Conservation (phyloP, 2,329 filamentous ascomycete genomes). For the Biscogniauxia marginata region DNA sequence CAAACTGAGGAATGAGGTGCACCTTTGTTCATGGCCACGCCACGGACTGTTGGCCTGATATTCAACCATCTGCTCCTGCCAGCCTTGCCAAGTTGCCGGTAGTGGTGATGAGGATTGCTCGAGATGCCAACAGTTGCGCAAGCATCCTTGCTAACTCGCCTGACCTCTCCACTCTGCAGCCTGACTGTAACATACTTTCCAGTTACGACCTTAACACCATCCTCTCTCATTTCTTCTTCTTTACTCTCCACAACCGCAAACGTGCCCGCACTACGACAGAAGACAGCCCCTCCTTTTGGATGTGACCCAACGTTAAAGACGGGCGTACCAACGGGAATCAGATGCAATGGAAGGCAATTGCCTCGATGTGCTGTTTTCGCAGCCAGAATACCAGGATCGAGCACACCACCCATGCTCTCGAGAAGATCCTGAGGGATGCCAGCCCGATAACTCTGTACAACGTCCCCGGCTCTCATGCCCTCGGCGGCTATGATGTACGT, state of each 20-base stretch:
- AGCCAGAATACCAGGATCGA: slow-evolving; percentile 94
- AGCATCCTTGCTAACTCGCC: slow-evolving; percentile 85
- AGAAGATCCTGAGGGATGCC: slow-evolving; percentile 87
- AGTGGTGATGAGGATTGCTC: slow-evolving; percentile 91
- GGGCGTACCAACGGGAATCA: slow-evolving; percentile 92
- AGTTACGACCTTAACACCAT: slow-evolving; percentile 60
- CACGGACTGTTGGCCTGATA: slow-evolving; percentile 91
- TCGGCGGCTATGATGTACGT: slow-evolving; percentile 96
- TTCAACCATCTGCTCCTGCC: slow-evolving; percentile 91
- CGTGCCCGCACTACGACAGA: slow-evolving; percentile 93
- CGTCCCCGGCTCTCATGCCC: slow-evolving; percentile 86
- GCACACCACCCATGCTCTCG: slow-evolving; percentile 84
- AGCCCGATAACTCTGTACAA: slow-evolving; percentile 85
- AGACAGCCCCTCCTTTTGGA: slow-evolving; percentile 73
- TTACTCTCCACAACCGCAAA: slow-evolving; percentile 87
- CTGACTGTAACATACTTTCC: slow-evolving; percentile 80
- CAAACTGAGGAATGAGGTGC: slow-evolving; percentile 31
- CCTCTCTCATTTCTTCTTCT: slow-evolving; percentile 68
- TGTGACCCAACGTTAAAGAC: slow-evolving; percentile 86
- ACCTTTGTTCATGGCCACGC: slow-evolving; percentile 98
- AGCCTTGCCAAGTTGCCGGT: slow-evolving; percentile 89
- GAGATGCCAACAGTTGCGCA: slow-evolving; percentile 93
- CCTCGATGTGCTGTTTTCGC: slow-evolving; percentile 91
- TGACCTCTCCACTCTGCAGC: slow-evolving; percentile 88
- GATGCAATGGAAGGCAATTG: slow-evolving; percentile 92